Conservation (phyloP, 768 basidiomycete species). For the Phlebiopsis flavidoalba region DNA sequence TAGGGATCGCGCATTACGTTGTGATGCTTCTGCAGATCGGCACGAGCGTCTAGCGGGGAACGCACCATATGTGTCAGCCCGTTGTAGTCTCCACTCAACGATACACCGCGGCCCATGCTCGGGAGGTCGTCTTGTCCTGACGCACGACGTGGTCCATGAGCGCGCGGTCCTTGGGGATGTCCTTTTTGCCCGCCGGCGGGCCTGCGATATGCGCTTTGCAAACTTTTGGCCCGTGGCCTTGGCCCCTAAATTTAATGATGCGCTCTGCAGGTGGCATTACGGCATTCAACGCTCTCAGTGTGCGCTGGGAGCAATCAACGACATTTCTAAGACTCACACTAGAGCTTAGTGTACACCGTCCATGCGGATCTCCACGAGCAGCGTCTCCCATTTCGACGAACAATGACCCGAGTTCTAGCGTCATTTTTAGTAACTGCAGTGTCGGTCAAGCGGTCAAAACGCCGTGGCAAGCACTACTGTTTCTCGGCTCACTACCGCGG, state of each 20-base stretch:
- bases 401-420: slow-evolving; percentile 68
- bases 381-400: slow-evolving; percentile 59
- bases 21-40: neutral
- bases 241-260: slow-evolving; percentile 40
- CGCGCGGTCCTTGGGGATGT: slow-evolving; percentile 30
- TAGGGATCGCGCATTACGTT: slow-evolving; percentile 58
- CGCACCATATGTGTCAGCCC: slow-evolving; percentile 44
- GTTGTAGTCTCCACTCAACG: slow-evolving; percentile 50
- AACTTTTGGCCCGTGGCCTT: slow-evolving; percentile 34
- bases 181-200: slow-evolving; percentile 30
- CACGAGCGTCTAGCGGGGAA: neutral
- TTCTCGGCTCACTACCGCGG: slow-evolving; percentile 76
- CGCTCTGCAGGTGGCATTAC: slow-evolving; percentile 21
- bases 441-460: neutral
- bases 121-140: slow-evolving; percentile 31
- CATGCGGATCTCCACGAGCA: slow-evolving; percentile 60
- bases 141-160: slow-evolving; percentile 36
- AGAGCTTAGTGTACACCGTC: slow-evolving; percentile 39
- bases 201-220: slow-evolving; percentile 34
- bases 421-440: neutral
- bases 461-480: slow-evolving; percentile 52
- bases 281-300: neutral
- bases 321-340: slow-evolving; percentile 24
- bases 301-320: neutral
- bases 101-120: slow-evolving; percentile 42